phyloP scores from a whole-genome alignment of 163 green algal genomes.

The Volvox carteri region DNA sequence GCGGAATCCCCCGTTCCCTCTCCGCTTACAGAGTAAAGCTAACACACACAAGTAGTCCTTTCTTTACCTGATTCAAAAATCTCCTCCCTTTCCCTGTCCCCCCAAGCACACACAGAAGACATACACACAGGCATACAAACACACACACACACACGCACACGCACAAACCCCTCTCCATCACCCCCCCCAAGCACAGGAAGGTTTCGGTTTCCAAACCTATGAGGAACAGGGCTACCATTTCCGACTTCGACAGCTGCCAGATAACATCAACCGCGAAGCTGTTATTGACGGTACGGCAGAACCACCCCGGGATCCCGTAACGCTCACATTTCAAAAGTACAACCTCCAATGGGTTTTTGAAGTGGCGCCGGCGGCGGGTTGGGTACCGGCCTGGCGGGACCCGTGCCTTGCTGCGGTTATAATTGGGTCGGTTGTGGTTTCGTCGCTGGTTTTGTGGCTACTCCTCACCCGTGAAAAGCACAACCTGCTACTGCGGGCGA shows the following conservation, averaged over 20 bases:
- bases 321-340: constrained; percentile 6
- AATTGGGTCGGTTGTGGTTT: constrained; percentile 8
- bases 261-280: neutral
- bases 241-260: constrained; percentile 6
- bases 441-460: constrained; percentile 39
- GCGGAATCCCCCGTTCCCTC: too few species aligned
- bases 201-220: constrained; percentile 8
- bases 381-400: constrained; percentile 34
- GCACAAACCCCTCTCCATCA: too few species aligned
- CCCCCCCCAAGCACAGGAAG: neutral
- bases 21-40: too few species aligned
- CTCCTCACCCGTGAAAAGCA: constrained; percentile 49
- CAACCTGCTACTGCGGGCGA: constrained; percentile 47
- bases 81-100: too few species aligned
- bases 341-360: constrained; percentile 50
- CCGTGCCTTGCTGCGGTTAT: constrained; percentile 45
- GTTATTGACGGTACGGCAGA: neutral
- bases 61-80: too few species aligned
- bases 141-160: too few species aligned
- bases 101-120: too few species aligned
- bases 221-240: constrained; percentile 26
- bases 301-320: neutral
- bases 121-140: too few species aligned
- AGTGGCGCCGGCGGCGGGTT: constrained; percentile 12
- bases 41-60: too few species aligned